These are phyloP conservation scores for Backusella tuberculispora DNA, from an alignment of 192 early-diverging fungal species.

Conservation along the genomic window DNA sequence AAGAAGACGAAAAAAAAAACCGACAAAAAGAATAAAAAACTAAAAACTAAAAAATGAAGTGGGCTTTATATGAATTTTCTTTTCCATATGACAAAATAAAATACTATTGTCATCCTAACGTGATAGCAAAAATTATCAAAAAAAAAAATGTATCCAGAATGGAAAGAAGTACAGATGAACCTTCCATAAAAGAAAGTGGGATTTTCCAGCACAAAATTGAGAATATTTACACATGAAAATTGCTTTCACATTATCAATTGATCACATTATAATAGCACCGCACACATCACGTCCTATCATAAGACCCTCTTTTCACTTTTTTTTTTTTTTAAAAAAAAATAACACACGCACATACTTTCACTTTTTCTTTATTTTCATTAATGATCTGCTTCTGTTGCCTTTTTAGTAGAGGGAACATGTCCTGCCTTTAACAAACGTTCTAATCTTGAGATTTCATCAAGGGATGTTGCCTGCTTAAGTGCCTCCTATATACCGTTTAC, in stretches of 20 bases:
- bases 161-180: background rate
- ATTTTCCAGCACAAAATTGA: background rate
- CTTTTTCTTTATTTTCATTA: constrained; percentile 5
- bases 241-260: background rate
- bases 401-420: constrained; percentile 45
- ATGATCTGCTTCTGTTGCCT: constrained; percentile 1
- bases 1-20: background rate
- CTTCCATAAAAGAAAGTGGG: background rate
- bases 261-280: background rate
- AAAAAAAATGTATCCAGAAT: background rate
- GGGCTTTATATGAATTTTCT: background rate
- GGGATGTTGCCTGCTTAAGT: constrained; percentile 71
- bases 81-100: background rate
- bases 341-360: background rate
- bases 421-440: constrained; percentile 69
- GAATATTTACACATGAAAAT: background rate
- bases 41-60: background rate
- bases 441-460: constrained; percentile 76
- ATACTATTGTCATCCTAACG: constrained; percentile 1
- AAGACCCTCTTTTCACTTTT: background rate
- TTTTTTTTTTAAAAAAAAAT: no score
- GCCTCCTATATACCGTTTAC: constrained; percentile 49
- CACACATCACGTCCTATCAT: background rate
- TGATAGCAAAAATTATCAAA: background rate
- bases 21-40: background rate